phyloP scores from a whole-genome alignment of 331 rosid genomes.

The Quercus tomentella region DNA sequence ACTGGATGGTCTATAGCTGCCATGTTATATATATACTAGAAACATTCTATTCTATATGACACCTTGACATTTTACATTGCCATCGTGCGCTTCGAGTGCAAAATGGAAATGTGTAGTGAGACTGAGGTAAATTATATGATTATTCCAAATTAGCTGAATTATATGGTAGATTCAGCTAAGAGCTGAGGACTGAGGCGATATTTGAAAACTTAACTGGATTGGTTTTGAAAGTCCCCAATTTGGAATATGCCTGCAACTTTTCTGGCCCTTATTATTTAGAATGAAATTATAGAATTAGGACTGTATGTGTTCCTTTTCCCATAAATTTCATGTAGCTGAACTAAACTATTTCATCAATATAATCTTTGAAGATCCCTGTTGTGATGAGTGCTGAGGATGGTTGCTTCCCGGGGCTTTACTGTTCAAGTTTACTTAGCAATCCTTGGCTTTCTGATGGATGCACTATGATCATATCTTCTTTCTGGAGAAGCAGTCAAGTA shows the following conservation, averaged over 20 bases:
- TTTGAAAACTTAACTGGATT: neutral
- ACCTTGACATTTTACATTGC: neutral
- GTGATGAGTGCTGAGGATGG: slow-evolving; percentile 73
- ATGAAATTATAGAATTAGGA: neutral
- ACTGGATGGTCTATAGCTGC: neutral
- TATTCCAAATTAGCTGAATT: neutral
- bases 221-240: neutral
- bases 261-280: neutral
- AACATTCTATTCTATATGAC: neutral
- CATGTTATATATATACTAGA: neutral
- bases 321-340: neutral
- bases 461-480: slow-evolving; percentile 63
- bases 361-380: slow-evolving; percentile 61
- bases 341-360: slow-evolving; percentile 3
- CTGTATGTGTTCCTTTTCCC: neutral
- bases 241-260: neutral
- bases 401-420: slow-evolving; percentile 91
- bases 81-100: neutral
- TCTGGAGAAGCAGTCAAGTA: slow-evolving; percentile 75
- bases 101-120: neutral
- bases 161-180: neutral
- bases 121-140: neutral
- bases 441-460: slow-evolving; percentile 96
- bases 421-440: slow-evolving; percentile 39
- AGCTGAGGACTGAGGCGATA: neutral